A percentile compares a stretch with the other conserved stretches of the same genome.
These are phyloP conservation scores for Aspergillus versicolor DNA, from an alignment of 2,329 filamentous ascomycete genomes.

Conservation along the genomic window DNA sequence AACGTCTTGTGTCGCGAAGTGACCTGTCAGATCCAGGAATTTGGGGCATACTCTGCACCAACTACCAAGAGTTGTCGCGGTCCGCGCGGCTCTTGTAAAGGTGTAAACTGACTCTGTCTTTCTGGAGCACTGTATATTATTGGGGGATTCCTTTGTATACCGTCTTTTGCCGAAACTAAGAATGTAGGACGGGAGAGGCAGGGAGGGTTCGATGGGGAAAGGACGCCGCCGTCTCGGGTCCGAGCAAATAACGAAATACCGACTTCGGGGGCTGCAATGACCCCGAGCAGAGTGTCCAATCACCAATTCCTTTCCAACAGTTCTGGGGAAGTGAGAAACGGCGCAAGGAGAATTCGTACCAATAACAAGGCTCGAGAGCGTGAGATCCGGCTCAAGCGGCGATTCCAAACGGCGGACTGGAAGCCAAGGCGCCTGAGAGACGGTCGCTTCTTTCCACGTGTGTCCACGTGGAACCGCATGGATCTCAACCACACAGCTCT, in stretches of 20 bases:
- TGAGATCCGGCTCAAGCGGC: constrained; percentile 2
- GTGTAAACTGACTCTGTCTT: background rate
- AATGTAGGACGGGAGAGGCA: background rate
- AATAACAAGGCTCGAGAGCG: constrained; percentile 3
- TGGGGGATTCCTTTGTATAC: background rate
- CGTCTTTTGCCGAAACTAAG: background rate
- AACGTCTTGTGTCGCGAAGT: background rate
- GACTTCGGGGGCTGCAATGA: background rate
- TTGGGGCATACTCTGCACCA: background rate
- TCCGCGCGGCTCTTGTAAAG: constrained; percentile 5
- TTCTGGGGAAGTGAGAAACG: constrained; percentile 8
- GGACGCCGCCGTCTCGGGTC: too few relatives aligned
- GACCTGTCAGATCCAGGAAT: constrained; percentile 7
- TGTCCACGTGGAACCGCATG: constrained; percentile 37
- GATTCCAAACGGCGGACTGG: constrained; percentile 9
- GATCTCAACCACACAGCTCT: constrained; percentile 28
- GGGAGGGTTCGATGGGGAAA: background rate
- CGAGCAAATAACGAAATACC: background rate
- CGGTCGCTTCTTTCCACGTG: constrained; percentile 30
- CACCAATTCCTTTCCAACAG: background rate
- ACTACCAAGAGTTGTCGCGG: constrained; percentile 5
- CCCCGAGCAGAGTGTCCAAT: background rate
- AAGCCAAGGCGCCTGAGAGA: constrained; percentile 15
- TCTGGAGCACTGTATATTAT: background rate
- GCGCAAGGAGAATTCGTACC: background rate